These are phyloP conservation scores for Sphagnum contortum DNA, from an alignment of 225 moss, liverwort and hornwort species.

Conservation along the genomic window DNA sequence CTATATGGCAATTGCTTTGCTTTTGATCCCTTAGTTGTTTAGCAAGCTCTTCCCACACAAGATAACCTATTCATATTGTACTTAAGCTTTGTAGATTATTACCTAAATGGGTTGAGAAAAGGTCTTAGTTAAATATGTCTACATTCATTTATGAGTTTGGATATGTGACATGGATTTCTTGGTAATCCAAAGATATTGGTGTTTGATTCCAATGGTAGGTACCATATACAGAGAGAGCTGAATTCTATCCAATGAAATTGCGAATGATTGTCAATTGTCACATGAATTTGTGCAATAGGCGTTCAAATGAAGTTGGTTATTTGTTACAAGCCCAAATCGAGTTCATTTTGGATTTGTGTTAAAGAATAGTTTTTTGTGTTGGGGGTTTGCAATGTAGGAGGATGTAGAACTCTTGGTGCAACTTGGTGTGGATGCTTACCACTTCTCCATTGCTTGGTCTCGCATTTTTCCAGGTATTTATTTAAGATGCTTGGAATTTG, in stretches of 20 bases:
- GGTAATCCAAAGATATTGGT: too few relatives aligned
- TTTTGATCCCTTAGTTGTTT: not conserved
- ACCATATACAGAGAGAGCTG: not conserved
- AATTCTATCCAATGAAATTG: too few relatives aligned
- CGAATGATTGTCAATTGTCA: too few relatives aligned
- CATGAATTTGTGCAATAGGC: too few relatives aligned
- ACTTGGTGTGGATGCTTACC: conserved; percentile 29
- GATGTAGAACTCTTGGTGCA: conserved; percentile 28
- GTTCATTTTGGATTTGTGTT: too few relatives aligned
- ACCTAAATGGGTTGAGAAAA: not conserved
- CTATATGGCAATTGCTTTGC: not conserved
- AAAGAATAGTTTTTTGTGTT: too few relatives aligned
- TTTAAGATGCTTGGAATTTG: too few relatives aligned
- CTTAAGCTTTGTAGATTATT: not conserved
- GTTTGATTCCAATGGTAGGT: not conserved
- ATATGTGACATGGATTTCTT: too few relatives aligned
- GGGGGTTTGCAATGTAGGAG: conserved; percentile 14
- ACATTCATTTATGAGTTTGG: not conserved
- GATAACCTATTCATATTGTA: not conserved
- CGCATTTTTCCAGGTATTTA: conserved; percentile 39
- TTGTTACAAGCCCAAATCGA: too few relatives aligned
- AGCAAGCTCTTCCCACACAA: not conserved
- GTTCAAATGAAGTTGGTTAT: too few relatives aligned
- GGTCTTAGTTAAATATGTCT: not conserved
- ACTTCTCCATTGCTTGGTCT: conserved; percentile 47